Evolutionary conservation across 345 rosid species (phyloP), one percentile per base, ranked within the genome.

Genomic region (Schrenkiella parvula): DNA sequence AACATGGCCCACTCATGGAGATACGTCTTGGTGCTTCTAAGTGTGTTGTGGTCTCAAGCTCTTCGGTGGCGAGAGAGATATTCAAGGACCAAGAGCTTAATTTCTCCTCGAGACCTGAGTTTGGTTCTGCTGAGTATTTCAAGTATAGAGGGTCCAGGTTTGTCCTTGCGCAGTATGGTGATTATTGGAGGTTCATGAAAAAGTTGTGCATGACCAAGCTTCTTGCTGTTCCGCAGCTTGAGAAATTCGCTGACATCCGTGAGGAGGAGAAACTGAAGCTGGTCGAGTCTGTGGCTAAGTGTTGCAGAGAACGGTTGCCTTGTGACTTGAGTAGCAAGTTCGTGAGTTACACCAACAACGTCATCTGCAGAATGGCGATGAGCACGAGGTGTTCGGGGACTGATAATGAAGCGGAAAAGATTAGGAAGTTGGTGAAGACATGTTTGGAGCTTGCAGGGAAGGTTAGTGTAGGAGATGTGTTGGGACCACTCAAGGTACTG

Each of bases 131-230:
- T 28, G 75, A 76, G 66, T 70, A 86, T 5, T 38, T 84, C 47
- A 64, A 73, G 6, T 85, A 78, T 10, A 83, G 82, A 34, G 62
- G 73, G 55, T 55, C 83, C 5, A 79, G 83, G 21, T 86, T 39
- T 62, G 81, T 71, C 6, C 78, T 75, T 69, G 83, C 89, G 1
- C 78, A 84, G 23, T 84, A 83, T 21, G 87, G 93, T 22, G 74
- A 72, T 28, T 56, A 67, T 44, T 86, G 90, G 90, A 74, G 88
- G 52, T 77, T 78, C 47, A 67, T 63, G 69, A 73, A 73, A 76
- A 88, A 88, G 80, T 71, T 90, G 8, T 78, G 92, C 82, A 84
- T 88, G 86, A 84, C 95, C 28, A 78, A 80, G 76, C 90, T 88
- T 19, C 78, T 90, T 10, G 35, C 87, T 6, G 88, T 77, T 15